Evolutionary conservation across 2,329 filamentous ascomycete genomes (phyloP).

Genomic region (Calonectria ilicicola): DNA sequence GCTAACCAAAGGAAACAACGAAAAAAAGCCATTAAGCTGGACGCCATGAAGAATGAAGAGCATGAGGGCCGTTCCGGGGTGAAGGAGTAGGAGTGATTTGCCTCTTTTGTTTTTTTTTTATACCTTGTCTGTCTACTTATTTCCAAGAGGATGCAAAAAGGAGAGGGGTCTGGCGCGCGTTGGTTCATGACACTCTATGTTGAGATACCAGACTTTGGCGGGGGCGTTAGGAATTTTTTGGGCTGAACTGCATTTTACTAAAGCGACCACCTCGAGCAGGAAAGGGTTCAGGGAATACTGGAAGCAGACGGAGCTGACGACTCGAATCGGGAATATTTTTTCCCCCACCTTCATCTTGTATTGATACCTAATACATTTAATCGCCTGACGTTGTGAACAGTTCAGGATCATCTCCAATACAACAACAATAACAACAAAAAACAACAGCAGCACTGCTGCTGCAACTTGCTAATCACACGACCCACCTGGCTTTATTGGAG

Average conservation of each 20-base stretch:
- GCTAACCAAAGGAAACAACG: not conserved
- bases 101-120: not conserved
- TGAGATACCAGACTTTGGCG: constrained; percentile 25
- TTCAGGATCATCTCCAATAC: not conserved
- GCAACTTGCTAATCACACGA: not conserved
- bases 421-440: too few species aligned
- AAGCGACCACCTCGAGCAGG: constrained; percentile 10
- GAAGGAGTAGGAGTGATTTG: constrained; percentile 1
- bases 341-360: constrained; percentile 14
- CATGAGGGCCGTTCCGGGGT: not conserved
- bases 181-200: constrained; percentile 18
- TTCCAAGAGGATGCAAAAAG: constrained; percentile 7
- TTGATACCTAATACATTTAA: constrained; percentile 25
- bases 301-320: constrained; percentile 12
- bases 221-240: constrained; percentile 20
- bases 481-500: not conserved
- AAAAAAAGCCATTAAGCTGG: too few species aligned
- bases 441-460: too few species aligned
- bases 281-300: constrained; percentile 13
- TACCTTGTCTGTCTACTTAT: not conserved
- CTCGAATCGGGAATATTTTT: constrained; percentile 1
- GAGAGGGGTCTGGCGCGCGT: constrained; percentile 23
- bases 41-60: constrained; percentile 9
- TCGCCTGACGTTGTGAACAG: not conserved
- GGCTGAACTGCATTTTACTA: constrained; percentile 16